These are phyloP conservation scores for Stephania yunnanensis DNA, from an alignment of 164 flowering plant genomes.

Conservation along the genomic window DNA sequence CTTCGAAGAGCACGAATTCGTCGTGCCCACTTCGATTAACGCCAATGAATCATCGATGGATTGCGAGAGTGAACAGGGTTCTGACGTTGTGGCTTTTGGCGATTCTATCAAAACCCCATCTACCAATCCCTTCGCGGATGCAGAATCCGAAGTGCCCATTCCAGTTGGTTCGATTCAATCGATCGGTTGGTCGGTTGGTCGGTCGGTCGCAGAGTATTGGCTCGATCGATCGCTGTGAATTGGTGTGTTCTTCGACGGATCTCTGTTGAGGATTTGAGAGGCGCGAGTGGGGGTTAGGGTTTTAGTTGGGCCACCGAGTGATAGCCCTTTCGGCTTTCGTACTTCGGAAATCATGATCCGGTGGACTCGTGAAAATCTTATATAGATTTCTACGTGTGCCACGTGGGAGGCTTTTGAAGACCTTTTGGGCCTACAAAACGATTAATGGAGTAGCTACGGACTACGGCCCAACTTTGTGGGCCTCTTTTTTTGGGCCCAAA, in stretches of 20 bases:
- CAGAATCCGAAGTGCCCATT: conserved; percentile 5
- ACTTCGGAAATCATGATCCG: no score
- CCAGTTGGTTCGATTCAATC: not conserved
- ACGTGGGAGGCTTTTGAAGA: no score
- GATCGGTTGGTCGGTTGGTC: no score
- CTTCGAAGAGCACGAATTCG: not conserved
- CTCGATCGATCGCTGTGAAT: no score
- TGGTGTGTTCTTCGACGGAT: not conserved
- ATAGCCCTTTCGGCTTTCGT: no score
- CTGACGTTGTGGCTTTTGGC: not conserved
- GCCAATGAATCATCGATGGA: not conserved
- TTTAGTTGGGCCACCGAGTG: not conserved
- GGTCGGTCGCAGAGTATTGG: no score
- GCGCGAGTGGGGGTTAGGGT: not conserved
- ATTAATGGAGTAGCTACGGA: no score
- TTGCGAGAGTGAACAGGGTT: not conserved
- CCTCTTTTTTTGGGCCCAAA: no score
- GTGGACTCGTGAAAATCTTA: no score
- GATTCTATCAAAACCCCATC: not conserved
- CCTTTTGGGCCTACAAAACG: no score
- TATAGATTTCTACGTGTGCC: no score
- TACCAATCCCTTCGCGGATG: not conserved
- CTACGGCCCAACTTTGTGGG: no score
- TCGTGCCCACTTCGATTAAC: not conserved
- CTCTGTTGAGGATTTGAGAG: not conserved